Conservation (phyloP, 1,139 yeast genomes). For the Hemisphaericaspora lyxosophila region DNA sequence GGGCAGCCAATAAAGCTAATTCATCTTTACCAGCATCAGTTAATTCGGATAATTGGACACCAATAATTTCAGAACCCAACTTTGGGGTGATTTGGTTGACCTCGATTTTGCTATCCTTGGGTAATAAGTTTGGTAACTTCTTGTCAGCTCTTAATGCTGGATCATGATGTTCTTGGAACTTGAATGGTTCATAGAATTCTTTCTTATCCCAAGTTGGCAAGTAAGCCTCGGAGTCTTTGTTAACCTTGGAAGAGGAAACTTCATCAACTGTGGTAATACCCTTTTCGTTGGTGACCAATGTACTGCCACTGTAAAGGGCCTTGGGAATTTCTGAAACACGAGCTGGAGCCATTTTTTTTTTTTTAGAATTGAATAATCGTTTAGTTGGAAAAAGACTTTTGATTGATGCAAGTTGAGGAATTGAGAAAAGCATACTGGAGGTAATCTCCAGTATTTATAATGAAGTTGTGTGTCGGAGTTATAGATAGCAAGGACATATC, state of each 20-base stretch:
- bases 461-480: no score
- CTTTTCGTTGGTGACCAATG: slow-evolving; percentile 16
- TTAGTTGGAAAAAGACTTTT: no score
- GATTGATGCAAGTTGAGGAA: background rate
- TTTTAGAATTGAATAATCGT: background rate
- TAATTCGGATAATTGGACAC: slow-evolving; percentile 58
- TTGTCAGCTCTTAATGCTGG: slow-evolving; percentile 60
- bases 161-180: slow-evolving; percentile 50
- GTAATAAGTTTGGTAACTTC: slow-evolving; percentile 50
- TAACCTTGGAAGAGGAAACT: slow-evolving; percentile 12
- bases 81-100: slow-evolving; percentile 55
- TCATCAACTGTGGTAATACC: slow-evolving; percentile 25
- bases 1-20: slow-evolving; percentile 61
- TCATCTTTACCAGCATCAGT: slow-evolving; percentile 58
- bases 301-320: slow-evolving; percentile 13
- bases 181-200: slow-evolving; percentile 44
- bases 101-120: slow-evolving; percentile 29
- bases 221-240: slow-evolving; percentile 34
- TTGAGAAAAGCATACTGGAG: background rate
- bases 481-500: no score
- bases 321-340: slow-evolving; percentile 12
- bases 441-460: background rate
- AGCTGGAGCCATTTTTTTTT: slow-evolving; percentile 14
- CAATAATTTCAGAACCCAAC: slow-evolving; percentile 62
- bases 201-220: slow-evolving; percentile 52